Evolutionary conservation across 1,284 basidiomycete genomes (phyloP), one percentile per base, ranked within the genome.

Genomic region (Leccinum proliferum): DNA sequence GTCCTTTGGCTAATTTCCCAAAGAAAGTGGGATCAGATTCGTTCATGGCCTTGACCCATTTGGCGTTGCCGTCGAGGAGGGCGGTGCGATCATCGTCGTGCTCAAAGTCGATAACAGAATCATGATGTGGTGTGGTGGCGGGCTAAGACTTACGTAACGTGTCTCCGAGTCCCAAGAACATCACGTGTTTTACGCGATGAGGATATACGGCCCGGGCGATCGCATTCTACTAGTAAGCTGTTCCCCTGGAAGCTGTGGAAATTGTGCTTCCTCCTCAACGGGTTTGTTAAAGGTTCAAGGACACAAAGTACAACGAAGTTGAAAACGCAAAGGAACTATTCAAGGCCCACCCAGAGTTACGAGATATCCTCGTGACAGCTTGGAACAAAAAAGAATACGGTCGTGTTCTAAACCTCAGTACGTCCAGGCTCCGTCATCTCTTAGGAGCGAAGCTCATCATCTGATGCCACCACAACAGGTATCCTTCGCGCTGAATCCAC

Each of bases 21-120:
- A 93, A 89, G 67, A 93, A 90, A 14, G 75, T 77, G 1, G 90
- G 86, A 48, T 92, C 82, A n/a, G 77, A 72, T 18, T 69, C 63
- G 48, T 79, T 67, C 61, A 90, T 83, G 41, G 84, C 81, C 37
- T 77, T 71, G 1, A 88, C 85, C 89, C 89, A 92, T 65, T 76
- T 73, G 4, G 78, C 74, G 74, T 92, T 91, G 61, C 80, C 75
- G 25, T 77, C 71, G 64, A 90, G 80, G 61, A 90, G 75, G 25
- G 25, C 25, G 25, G 3, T 25, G 25, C 25, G 25, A 25, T 25
- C 25, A 25, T 25, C 25, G 25, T 25, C 25, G 25, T 25, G 25
- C 25, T 25, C 25, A 25, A 25, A 25, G 25, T 25, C 25, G 25
- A 25, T 25, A 25, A 25, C 25, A 25, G 25, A 25, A n/a, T n/a